Evolutionary conservation across 352 stramenopile genomes (phyloP).

Genomic region (Globisporangium paroecandrum): DNA sequence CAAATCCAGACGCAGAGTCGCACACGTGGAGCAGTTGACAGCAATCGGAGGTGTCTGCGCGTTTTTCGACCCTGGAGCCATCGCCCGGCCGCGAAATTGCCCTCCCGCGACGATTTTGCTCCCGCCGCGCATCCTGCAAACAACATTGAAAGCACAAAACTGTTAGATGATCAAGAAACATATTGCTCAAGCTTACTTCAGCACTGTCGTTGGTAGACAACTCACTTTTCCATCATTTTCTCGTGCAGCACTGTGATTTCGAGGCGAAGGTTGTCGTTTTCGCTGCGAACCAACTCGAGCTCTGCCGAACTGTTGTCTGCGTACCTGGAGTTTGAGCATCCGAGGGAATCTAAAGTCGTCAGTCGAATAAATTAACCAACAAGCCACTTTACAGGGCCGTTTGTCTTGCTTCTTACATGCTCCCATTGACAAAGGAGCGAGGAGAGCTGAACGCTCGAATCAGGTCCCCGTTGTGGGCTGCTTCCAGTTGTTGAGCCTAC

Average conservation of each 20-base stretch:
- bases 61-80: not conserved
- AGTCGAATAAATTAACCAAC: not conserved
- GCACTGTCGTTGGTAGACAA: not conserved
- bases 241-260: slow-evolving; percentile 27
- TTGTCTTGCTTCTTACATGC: not conserved
- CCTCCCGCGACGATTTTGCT: slow-evolving; percentile 37
- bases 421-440: not conserved
- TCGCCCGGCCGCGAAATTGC: slow-evolving; percentile 30
- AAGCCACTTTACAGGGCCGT: not conserved
- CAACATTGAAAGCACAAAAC: not conserved
- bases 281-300: slow-evolving; percentile 14
- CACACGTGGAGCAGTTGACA: slow-evolving; percentile 21
- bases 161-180: not conserved
- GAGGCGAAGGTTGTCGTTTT: slow-evolving; percentile 28
- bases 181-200: not conserved
- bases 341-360: not conserved
- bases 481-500: slow-evolving; percentile 11
- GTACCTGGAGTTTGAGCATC: not conserved
- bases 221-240: slow-evolving; percentile 38
- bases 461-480: not conserved
- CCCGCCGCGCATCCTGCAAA: slow-evolving; percentile 30
- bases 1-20: slow-evolving; percentile 17
- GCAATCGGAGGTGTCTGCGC: not conserved
- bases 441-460: slow-evolving; percentile 8
- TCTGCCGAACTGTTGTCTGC: not conserved